A percentile compares a stretch with the other conserved stretches of the same genome.
Evolutionary conservation across 2,329 filamentous ascomycete genomes (phyloP).

Genomic region (Penicillium sp.): DNA sequence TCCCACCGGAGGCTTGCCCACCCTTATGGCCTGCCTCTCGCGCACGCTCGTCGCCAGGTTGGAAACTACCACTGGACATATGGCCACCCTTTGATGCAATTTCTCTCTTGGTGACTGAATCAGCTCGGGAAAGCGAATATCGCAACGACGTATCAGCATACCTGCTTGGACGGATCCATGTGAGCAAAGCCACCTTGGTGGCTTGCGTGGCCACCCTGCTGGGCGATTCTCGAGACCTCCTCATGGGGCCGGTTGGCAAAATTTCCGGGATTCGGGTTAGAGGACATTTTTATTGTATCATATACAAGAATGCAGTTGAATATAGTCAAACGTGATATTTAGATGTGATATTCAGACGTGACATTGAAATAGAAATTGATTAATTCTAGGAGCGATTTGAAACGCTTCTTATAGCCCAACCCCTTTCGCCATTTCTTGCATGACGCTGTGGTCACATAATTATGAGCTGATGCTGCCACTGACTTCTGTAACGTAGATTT

Average conservation of each 20-base stretch:
- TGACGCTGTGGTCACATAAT: too few species aligned
- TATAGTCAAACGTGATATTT: too few species aligned
- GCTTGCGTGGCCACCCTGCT: conserved; percentile 35
- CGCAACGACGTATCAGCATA: conserved; percentile 5
- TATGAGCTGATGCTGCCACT: too few species aligned
- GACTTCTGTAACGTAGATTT: too few species aligned
- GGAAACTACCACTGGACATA: conserved; percentile 54
- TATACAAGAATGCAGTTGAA: background rate
- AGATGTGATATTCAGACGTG: too few species aligned
- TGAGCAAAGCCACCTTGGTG: conserved; percentile 29
- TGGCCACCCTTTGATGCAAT: conserved; percentile 58
- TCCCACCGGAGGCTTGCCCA: conserved; percentile 50
- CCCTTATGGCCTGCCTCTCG: conserved; percentile 57
- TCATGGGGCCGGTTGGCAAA: conserved; percentile 46
- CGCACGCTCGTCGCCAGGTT: conserved; percentile 53
- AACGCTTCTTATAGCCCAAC: too few species aligned
- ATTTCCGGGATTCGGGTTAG: conserved; percentile 39
- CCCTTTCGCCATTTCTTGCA: too few species aligned
- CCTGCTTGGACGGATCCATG: conserved; percentile 34
- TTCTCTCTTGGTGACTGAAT: conserved; percentile 41
- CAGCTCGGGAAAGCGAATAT: background rate
- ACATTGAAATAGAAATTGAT: background rate
- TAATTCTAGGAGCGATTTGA: too few species aligned
- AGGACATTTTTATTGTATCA: conserved; percentile 1
- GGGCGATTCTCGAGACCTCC: conserved; percentile 45